Evolutionary conservation across 225 moss, liverwort and hornwort species (phyloP).

Genomic region (Ulota crispa): DNA sequence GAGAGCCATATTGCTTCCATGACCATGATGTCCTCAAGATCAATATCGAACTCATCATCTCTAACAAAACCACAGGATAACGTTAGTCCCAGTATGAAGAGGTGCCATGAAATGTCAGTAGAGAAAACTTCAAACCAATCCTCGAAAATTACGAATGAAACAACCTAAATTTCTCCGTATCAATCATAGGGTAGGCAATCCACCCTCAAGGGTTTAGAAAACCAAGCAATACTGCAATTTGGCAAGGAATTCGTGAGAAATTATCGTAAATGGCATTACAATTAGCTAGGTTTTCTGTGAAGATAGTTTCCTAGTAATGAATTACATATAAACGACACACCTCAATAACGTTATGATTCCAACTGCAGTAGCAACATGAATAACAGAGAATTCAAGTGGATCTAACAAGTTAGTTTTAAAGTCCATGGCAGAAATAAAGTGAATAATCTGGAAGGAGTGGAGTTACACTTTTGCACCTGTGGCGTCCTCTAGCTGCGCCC

Average conservation of each 20-base stretch:
- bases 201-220: neutral
- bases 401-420: neutral
- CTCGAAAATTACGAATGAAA: neutral
- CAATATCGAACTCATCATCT: conserved; percentile 66
- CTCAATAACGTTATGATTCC: neutral
- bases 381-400: neutral
- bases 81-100: neutral
- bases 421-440: neutral
- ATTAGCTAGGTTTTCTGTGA: neutral
- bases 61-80: conserved; percentile 35
- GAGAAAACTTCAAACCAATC: neutral
- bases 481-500: conserved; percentile 40
- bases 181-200: neutral
- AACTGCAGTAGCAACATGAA: neutral
- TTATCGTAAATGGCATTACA: too few relatives aligned
- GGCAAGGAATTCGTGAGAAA: neutral
- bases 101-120: neutral
- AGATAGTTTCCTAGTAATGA: neutral
- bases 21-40: conserved; percentile 67
- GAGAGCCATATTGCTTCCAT: conserved; percentile 79
- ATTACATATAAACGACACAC: neutral
- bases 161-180: neutral
- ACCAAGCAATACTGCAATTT: neutral
- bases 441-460: neutral
- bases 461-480: conserved; percentile 32